Base-by-base conservation (phyloP, 345 rosid species). In the Psidium guajava region DNA sequence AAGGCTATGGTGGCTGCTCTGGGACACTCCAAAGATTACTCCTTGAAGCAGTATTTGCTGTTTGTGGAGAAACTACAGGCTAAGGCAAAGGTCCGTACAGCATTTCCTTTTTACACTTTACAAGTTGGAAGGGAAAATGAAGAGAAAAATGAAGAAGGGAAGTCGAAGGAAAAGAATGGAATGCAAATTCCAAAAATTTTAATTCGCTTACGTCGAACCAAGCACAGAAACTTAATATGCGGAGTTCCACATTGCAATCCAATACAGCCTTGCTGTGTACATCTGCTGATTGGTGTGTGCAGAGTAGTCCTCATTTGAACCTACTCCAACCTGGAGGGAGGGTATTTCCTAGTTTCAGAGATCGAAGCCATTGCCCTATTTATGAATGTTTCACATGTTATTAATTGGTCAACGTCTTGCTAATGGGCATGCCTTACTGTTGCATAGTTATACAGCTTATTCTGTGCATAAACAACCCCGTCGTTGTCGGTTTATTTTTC, bases 1-100 rank as follows among this genome's bases (percentile, higher is more conserved):
- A 81, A 95, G 98, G 98, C 99, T 83, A 92, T 94, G 98, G 92
- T 85, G 88, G 93, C 92, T 11, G 96, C 93, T 82, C 87, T 94
- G 58, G 97, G 98, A 50, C 91, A 83, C 89, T 91, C 95, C 20
- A 95, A 91, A 89, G 96, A 94, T 81, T 96, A 96, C 84, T 87
- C 98, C 24, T 87, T 95, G 90, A 95, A 93, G 91, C 96, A 88
- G 84, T 95, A 94, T 88, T 86, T 94, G 84, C 56, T 88, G 59
- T 93, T 95, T 74, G 92, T 74, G 6, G 89, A 91, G 85, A 94
- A 92, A 86, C 86, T 94, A 44, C 92, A 91, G 83, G 87, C 85
- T 2, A 95, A 94, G 89, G 85, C 98, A 36, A 91, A 92, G 94
- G 98, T 93, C 54, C 13, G 77, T 64, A 9, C 5, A 2, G 47